These are phyloP conservation scores for Iberis amara DNA, from an alignment of 441 rosid genomes.

Conservation along the genomic window DNA sequence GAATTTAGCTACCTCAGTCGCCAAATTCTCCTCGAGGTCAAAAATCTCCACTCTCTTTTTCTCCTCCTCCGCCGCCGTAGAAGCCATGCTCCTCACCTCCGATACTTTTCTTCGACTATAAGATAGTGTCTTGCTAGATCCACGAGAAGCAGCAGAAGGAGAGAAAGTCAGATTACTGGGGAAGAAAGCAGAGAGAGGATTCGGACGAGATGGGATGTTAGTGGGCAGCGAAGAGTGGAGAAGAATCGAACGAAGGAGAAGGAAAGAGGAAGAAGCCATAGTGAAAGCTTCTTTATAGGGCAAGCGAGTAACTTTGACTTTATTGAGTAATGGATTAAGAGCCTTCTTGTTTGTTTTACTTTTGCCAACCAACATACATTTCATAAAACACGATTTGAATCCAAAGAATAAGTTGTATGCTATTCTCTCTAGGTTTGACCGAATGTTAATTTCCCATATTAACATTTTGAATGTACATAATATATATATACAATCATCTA, in stretches of 20 bases:
- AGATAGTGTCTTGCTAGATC: neutral
- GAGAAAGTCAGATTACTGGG: neutral
- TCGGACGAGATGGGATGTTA: conserved; percentile 1
- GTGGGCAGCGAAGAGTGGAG: conserved; percentile 12
- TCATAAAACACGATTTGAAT: no score
- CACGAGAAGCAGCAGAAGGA: conserved; percentile 1
- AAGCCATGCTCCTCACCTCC: conserved; percentile 15
- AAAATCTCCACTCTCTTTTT: conserved; percentile 44
- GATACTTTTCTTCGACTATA: conserved; percentile 19
- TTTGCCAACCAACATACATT: no score
- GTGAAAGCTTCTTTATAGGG: conserved; percentile 15
- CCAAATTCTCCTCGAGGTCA: conserved; percentile 62
- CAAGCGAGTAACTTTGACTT: conserved; percentile 26
- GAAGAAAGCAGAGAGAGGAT: neutral
- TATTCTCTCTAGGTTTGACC: no score
- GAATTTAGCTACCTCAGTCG: conserved; percentile 63
- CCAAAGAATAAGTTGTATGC: no score
- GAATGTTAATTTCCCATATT: no score
- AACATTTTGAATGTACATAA: no score
- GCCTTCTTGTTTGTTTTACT: no score
- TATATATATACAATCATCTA: no score
- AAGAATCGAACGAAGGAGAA: conserved; percentile 25
- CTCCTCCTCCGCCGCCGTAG: conserved; percentile 28
- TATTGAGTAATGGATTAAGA: no score
- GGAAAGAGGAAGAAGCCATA: conserved; percentile 31